Percentiles rank a stretch among this genome's conserved stretches.
phyloP scores from a whole-genome alignment of 2,329 filamentous ascomycete genomes.

The Fusarium goolgardi region DNA sequence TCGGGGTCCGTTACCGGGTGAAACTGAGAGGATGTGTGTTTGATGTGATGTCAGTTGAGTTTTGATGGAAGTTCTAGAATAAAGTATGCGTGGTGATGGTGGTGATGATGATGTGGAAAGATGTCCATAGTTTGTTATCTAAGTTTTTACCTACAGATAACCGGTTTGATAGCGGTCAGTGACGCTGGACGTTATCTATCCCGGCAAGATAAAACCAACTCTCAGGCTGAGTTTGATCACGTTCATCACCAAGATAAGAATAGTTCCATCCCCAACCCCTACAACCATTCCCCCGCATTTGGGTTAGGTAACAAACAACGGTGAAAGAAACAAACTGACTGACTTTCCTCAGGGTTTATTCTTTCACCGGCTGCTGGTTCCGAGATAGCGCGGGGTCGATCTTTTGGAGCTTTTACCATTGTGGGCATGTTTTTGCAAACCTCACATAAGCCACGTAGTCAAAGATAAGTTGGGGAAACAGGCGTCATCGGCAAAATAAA shows the following conservation, averaged over 20 bases:
- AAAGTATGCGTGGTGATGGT: fast-evolving
- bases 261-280: background rate
- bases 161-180: background rate
- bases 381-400: background rate
- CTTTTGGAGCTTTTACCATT: background rate
- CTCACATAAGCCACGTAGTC: constrained; percentile 3
- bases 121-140: background rate
- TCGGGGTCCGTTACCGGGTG: constrained; percentile 32
- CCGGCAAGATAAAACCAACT: background rate
- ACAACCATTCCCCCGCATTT: constrained; percentile 3
- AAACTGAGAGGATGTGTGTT: constrained; percentile 5
- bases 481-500: background rate
- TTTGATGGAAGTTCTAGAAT: background rate
- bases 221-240: background rate
- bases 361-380: background rate
- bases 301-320: background rate
- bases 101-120: background rate
- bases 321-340: background rate
- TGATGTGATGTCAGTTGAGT: background rate
- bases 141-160: background rate
- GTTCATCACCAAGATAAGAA: constrained; percentile 5
- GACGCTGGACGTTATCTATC: background rate
- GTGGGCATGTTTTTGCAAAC: constrained; percentile 3
- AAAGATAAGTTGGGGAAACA: constrained; percentile 3
- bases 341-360: background rate